These are phyloP conservation scores for Benincasa hispida DNA, from an alignment of 306 rosid species.

Conservation along the genomic window DNA sequence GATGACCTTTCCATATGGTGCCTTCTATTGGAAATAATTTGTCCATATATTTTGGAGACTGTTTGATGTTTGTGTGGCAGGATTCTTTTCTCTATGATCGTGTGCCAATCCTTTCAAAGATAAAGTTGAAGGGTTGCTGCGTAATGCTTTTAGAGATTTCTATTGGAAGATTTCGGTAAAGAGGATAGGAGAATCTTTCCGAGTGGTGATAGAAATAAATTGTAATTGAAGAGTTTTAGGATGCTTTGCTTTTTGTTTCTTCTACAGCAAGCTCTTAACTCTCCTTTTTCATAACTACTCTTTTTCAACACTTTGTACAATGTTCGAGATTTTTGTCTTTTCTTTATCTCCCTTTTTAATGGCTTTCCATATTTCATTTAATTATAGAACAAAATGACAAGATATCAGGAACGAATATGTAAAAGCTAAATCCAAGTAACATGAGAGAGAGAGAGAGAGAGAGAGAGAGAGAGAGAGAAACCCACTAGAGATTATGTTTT, in stretches of 20 bases:
- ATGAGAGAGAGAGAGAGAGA: background rate
- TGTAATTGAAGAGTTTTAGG: background rate
- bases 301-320: background rate
- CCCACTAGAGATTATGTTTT: background rate
- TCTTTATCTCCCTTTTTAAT: background rate
- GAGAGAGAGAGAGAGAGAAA: background rate
- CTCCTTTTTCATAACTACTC: background rate
- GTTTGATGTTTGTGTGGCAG: background rate
- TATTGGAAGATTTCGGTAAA: background rate
- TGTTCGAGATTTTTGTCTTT: background rate
- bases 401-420: background rate
- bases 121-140: background rate
- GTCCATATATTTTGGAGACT: background rate
- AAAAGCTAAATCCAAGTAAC: background rate
- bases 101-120: background rate
- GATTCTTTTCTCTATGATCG: background rate
- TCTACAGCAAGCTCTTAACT: background rate
- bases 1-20: background rate
- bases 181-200: background rate
- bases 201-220: background rate
- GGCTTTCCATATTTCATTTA: background rate
- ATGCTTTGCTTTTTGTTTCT: slow-evolving; percentile 1
- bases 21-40: background rate
- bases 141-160: background rate
- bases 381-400: background rate